These are phyloP conservation scores for Cyclotella cryptica DNA, from an alignment of 108 stramenopile species.

Conservation along the genomic window DNA sequence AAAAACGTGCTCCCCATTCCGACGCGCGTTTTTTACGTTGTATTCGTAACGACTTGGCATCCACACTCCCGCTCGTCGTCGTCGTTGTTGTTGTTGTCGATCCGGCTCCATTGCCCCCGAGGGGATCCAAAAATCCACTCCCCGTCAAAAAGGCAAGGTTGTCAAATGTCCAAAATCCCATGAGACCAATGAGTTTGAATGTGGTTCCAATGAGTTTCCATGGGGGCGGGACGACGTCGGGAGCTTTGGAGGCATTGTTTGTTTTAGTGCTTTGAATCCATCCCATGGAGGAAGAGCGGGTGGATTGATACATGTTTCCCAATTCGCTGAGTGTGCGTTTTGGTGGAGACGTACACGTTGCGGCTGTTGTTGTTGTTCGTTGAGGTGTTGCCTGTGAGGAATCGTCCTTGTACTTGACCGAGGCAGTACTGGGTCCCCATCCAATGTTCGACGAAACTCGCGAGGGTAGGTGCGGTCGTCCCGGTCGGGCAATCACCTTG, in stretches of 20 bases:
- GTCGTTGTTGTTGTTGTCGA: too few species aligned
- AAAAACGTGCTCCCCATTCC: slow-evolving; percentile 64
- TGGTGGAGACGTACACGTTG: too few species aligned
- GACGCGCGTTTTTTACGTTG: slow-evolving; percentile 40
- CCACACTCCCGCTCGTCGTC: too few species aligned
- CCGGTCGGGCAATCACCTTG: slow-evolving; percentile 10
- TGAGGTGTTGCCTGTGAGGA: too few species aligned
- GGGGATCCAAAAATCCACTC: slow-evolving; percentile 68
- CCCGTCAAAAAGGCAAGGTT: slow-evolving; percentile 73
- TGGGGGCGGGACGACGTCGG: slow-evolving; percentile 41
- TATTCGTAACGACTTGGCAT: slow-evolving; percentile 19
- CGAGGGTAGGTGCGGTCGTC: slow-evolving; percentile 35
- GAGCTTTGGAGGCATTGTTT: slow-evolving; percentile 10
- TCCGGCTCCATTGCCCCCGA: slow-evolving; percentile 13
- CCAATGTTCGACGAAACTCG: slow-evolving; percentile 64
- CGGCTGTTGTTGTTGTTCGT: too few species aligned
- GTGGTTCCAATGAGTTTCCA: slow-evolving; percentile 67
- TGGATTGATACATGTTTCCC: not conserved
- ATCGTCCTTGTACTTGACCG: too few species aligned
- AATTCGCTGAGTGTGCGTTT: not conserved
- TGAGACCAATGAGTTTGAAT: slow-evolving; percentile 70
- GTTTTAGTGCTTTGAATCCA: not conserved
- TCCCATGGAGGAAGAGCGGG: slow-evolving; percentile 25
- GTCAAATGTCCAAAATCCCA: slow-evolving; percentile 83
- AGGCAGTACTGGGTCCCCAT: slow-evolving; percentile 41